phyloP scores from a whole-genome alignment of 2,329 filamentous ascomycete species.

The Penicillium vulpinum region DNA sequence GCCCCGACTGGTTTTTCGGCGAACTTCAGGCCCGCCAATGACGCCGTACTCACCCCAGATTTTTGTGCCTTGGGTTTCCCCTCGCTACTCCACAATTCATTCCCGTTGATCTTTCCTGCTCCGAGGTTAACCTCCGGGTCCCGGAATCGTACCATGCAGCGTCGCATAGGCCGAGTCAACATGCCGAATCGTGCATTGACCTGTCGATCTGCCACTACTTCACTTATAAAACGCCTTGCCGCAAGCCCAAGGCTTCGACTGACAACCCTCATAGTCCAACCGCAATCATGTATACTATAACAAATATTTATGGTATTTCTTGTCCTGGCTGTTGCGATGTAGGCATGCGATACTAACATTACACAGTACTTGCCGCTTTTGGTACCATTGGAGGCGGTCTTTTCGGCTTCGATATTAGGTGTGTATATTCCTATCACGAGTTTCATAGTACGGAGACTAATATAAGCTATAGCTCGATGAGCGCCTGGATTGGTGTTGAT shows the following conservation, averaged over 20 bases:
- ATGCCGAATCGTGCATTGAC: conserved; percentile 11
- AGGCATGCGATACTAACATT: neutral
- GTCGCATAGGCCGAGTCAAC: conserved; percentile 1
- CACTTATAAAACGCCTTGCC: conserved; percentile 18
- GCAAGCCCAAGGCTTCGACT: neutral
- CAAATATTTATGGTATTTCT: conserved; percentile 49
- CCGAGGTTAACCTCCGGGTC: conserved; percentile 1
- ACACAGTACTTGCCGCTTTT: conserved; percentile 53
- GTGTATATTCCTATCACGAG: conserved; percentile 46
- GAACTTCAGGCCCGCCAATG: conserved; percentile 14
- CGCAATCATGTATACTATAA: conserved; percentile 37
- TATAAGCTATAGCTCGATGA: conserved; percentile 34
- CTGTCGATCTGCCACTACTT: conserved; percentile 2
- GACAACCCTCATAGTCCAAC: neutral
- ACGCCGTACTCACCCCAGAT: conserved; percentile 15
- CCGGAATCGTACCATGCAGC: conserved; percentile 12
- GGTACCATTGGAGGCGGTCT: conserved; percentile 58
- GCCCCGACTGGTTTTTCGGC: conserved; percentile 12
- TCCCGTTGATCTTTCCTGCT: conserved; percentile 18
- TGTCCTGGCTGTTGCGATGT: neutral
- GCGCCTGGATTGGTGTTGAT: conserved; percentile 50
- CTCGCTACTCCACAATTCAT: conserved; percentile 20
- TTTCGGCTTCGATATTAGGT: conserved; percentile 61
- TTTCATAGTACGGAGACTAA: conserved; percentile 18
- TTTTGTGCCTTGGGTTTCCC: conserved; percentile 16